Evolutionary conservation across 768 basidiomycete genomes (phyloP).

Genomic region (Tylopilus balloui): DNA sequence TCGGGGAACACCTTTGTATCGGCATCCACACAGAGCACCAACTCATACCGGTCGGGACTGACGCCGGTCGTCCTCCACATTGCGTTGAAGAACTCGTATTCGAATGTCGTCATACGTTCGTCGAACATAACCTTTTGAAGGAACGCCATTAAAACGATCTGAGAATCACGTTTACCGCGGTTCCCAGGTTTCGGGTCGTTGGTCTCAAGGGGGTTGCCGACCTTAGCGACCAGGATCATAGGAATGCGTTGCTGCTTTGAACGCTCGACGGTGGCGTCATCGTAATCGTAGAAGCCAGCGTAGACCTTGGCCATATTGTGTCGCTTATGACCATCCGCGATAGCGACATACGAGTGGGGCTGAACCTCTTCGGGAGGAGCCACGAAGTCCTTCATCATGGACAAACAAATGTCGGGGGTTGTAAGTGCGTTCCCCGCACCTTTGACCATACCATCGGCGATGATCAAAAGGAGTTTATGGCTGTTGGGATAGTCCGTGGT

Average conservation of each 20-base stretch:
- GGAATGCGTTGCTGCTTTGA: constrained; percentile 97
- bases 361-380: constrained; percentile 80
- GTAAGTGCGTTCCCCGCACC: constrained; percentile 85
- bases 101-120: constrained; percentile 99
- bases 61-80: constrained; percentile 95
- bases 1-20: constrained; percentile 99
- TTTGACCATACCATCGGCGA: constrained; percentile 98
- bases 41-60: constrained; percentile 92
- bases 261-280: constrained; percentile 80
- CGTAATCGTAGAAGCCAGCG: constrained; percentile 96
- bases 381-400: constrained; percentile 97
- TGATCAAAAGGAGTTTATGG: constrained; percentile 93
- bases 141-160: constrained; percentile 97
- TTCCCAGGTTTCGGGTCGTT: constrained; percentile 93
- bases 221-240: constrained; percentile 92
- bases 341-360: constrained; percentile 93
- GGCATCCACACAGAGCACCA: constrained; percentile 93
- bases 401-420: constrained; percentile 90
- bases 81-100: constrained; percentile 99
- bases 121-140: constrained; percentile 99
- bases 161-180: constrained; percentile 97
- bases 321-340: constrained; percentile 98
- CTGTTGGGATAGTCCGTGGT: constrained; percentile 98
- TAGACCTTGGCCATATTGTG: constrained; percentile 99
- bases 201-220: constrained; percentile 88